Base-by-base conservation (phyloP, 148 eudicot genomes). In the Fallopia convolvulus region DNA sequence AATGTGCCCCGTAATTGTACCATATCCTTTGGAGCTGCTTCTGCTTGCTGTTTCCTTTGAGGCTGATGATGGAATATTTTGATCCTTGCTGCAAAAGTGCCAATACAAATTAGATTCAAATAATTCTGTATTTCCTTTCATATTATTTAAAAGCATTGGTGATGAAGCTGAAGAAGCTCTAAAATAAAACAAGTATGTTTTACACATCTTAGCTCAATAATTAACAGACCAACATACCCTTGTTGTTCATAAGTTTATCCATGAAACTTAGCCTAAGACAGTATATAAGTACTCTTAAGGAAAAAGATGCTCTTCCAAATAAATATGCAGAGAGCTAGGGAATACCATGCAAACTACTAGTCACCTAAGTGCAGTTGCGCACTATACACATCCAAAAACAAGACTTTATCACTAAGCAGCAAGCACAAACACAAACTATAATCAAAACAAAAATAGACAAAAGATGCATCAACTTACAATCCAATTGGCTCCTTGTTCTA, bases 81-180 rank as follows among this genome's bases (percentile, higher is more conserved):
- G 75, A 46, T 73, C 53, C 75, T 42, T 73, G 14, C 75, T 73
- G 75, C 75, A 8, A 73, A 73, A 42, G 32, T 20, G 10, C 42
- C 20, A 18, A 17, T 42, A 17, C 74, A 71, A 18, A 39, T 40
- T 48, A 71, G 23, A 71, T 23, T 42, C n/a, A 71, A 40, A 71
- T 36, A 39, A 17, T 23, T 5, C 33, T 6, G 33, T 4, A 21
- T n/a, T 8, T 20, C 8, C 14, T 42, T 17, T 72, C 10, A 2
- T n/a, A 72, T 44, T 21, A 3, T 23, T n/a, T 44, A 20, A 11
- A 17, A 2, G 74, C 48, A 72, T 30, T n/a, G 23, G 9, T 1
- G 4, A 20, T 42, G 44, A 15, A 21, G 36, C 20, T 73, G 75
- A 5, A 26, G 55, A 73, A 11, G 33, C 20, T 41, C 32, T 73